These are phyloP conservation scores for Mortierella sp. DNA, from an alignment of 371 early-diverging fungal species.

Conservation along the genomic window DNA sequence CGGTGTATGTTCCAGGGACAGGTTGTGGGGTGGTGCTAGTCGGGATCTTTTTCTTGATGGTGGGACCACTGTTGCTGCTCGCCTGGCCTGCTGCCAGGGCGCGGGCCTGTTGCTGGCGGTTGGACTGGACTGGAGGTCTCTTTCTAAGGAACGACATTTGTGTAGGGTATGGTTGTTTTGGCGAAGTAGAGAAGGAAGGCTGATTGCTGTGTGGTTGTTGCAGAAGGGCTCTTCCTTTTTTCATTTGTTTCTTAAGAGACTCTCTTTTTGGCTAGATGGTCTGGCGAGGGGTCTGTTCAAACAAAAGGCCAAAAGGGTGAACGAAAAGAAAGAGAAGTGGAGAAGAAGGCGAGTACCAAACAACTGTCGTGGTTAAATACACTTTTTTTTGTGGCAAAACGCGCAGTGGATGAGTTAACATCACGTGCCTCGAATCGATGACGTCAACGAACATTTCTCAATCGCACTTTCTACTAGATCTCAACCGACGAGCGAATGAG, in stretches of 20 bases:
- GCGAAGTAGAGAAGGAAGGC: no score
- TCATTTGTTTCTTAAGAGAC: not conserved
- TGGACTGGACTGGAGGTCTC: conserved; percentile 35
- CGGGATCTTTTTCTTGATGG: conserved; percentile 47
- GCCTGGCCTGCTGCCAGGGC: conserved; percentile 11
- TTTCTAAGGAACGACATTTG: conserved; percentile 17
- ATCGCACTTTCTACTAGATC: not conserved
- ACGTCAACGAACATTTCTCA: not conserved
- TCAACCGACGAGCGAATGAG: no score
- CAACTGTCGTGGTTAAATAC: not conserved
- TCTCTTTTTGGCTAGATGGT: conserved; percentile 4
- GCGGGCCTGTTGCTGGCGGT: conserved; percentile 29
- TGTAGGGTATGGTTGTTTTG: not conserved
- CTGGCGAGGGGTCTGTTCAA: not conserved
- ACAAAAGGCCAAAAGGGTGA: not conserved
- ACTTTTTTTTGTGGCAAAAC: not conserved
- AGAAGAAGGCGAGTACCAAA: not conserved
- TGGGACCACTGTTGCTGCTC: conserved; percentile 17
- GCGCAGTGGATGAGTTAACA: not conserved
- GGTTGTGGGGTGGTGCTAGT: conserved; percentile 29
- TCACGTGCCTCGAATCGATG: not conserved
- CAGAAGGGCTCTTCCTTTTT: not conserved
- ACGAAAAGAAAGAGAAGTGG: not conserved
- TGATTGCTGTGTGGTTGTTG: no score
- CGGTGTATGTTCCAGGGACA: conserved; percentile 61